phyloP scores from a whole-genome alignment of 148 eudicot species.

The Salicornia ramosissima region DNA sequence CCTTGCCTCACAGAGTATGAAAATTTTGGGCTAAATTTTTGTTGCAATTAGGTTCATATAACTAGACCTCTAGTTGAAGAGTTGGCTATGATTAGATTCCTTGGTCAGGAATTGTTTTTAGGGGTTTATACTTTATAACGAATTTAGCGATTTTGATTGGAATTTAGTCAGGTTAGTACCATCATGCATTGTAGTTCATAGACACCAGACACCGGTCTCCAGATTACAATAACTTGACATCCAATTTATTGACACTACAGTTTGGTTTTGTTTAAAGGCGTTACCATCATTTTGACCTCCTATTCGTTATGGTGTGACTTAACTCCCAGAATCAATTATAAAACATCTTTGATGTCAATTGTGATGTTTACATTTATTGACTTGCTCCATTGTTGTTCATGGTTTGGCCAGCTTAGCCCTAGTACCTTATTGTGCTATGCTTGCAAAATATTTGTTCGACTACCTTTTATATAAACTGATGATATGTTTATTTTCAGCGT shows the following conservation, averaged over 20 bases:
- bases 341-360: background rate
- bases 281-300: background rate
- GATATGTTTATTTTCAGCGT: slow-evolving; percentile 27
- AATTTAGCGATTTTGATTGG: background rate
- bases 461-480: background rate
- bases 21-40: no score
- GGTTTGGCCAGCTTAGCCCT: background rate
- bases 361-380: background rate
- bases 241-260: no score
- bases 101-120: background rate
- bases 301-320: no score
- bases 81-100: background rate
- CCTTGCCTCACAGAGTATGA: no score
- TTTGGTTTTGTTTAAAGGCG: no score
- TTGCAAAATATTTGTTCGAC: background rate
- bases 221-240: no score
- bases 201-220: no score
- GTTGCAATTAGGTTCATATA: background rate
- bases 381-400: background rate
- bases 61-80: background rate
- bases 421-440: background rate
- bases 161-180: no score
- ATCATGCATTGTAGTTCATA: no score
- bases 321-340: no score
- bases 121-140: background rate